Evolutionary conservation across 257 asterid genomes (phyloP).

Genomic region (Fraxinus excelsior): DNA sequence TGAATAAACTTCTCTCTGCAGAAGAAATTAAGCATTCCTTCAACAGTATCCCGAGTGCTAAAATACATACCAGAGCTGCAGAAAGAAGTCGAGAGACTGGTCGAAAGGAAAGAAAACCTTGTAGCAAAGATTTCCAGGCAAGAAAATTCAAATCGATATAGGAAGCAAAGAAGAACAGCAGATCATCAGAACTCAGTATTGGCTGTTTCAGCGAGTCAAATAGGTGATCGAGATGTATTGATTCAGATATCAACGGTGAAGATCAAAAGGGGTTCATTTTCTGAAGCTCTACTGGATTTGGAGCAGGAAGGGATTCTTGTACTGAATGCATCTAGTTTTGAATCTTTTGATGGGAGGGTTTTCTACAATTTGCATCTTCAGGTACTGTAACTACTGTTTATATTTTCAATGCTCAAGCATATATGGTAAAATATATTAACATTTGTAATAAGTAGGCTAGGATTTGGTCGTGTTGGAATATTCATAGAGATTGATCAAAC

Average conservation of each 20-base stretch:
- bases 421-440: no score
- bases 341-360: constrained; percentile 52
- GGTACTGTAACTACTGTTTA: constrained; percentile 53
- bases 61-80: constrained; percentile 79
- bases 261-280: constrained; percentile 27
- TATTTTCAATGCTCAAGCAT: not conserved
- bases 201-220: constrained; percentile 37
- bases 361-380: constrained; percentile 62
- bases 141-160: constrained; percentile 13
- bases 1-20: constrained; percentile 21
- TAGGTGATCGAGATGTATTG: constrained; percentile 45
- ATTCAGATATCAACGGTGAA: constrained; percentile 46
- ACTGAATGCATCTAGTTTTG: constrained; percentile 48
- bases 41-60: constrained; percentile 55
- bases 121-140: constrained; percentile 26
- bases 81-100: constrained; percentile 51
- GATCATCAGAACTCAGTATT: constrained; percentile 15
- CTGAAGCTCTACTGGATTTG: constrained; percentile 34
- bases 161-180: constrained; percentile 4
- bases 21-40: constrained; percentile 69
- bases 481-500: no score
- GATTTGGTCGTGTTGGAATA: not conserved
- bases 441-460: not conserved
- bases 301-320: constrained; percentile 56
- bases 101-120: constrained; percentile 45